A percentile compares a stretch with the other conserved stretches of the same genome.
Evolutionary conservation across 2,329 filamentous ascomycete genomes (phyloP).

Genomic region (Bertia moriformis): DNA sequence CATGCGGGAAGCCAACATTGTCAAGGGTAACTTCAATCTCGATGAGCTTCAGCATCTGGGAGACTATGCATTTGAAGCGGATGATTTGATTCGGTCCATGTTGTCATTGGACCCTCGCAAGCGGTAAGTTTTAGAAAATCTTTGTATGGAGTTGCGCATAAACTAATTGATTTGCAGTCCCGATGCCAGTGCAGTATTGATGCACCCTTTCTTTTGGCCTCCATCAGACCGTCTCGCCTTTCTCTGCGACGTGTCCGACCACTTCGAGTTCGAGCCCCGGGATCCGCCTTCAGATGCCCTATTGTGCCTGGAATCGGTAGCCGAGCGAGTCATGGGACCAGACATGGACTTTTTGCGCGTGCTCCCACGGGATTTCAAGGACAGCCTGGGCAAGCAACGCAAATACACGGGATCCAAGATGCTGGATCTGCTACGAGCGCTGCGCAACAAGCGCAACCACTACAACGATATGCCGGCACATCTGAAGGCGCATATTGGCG

Average conservation of each 20-base stretch:
- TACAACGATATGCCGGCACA: slow-evolving; percentile 88
- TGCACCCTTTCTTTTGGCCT: slow-evolving; percentile 94
- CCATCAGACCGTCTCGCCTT: slow-evolving; percentile 79
- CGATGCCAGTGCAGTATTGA: slow-evolving; percentile 64
- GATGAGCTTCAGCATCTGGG: slow-evolving; percentile 60
- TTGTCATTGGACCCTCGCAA: slow-evolving; percentile 46
- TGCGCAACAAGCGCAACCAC: slow-evolving; percentile 94
- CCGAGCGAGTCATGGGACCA: slow-evolving; percentile 32
- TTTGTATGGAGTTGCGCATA: background rate
- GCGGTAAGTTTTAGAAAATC: slow-evolving; percentile 25
- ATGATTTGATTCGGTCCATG: slow-evolving; percentile 78
- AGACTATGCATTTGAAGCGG: slow-evolving; percentile 72
- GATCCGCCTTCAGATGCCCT: slow-evolving; percentile 65
- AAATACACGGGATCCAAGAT: slow-evolving; percentile 80
- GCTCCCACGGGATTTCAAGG: slow-evolving; percentile 70
- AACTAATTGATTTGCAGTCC: slow-evolving; percentile 29
- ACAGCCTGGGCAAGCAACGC: slow-evolving; percentile 80
- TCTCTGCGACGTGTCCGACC: slow-evolving; percentile 90
- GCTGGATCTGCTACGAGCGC: slow-evolving; percentile 72
- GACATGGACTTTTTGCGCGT: slow-evolving; percentile 60
- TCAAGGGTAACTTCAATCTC: slow-evolving; percentile 69
- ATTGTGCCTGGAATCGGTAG: slow-evolving; percentile 37
- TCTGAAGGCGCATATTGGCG: slow-evolving; percentile 56
- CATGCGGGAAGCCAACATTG: slow-evolving; percentile 94
- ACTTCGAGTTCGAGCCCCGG: slow-evolving; percentile 83